Percentiles rank a stretch among this genome's conserved stretches.
These are phyloP conservation scores for Hirschfeldia incana DNA, from an alignment of 345 rosid species.

Conservation along the genomic window DNA sequence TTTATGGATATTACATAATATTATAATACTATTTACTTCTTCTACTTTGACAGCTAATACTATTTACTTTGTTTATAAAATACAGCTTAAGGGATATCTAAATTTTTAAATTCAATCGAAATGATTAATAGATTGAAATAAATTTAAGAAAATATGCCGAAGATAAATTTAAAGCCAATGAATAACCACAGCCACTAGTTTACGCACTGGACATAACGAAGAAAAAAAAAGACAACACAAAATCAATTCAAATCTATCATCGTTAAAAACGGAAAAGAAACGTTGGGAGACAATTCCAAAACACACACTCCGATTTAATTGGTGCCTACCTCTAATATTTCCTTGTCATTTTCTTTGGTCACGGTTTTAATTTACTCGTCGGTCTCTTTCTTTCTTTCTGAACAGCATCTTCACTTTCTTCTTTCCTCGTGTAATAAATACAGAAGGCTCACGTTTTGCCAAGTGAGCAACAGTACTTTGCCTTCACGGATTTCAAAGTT, in stretches of 20 bases:
- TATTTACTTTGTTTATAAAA: too few relatives aligned
- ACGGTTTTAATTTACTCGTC: slow-evolving; percentile 34
- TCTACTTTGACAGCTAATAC: too few relatives aligned
- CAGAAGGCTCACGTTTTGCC: slow-evolving; percentile 29
- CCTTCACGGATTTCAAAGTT: slow-evolving; percentile 32
- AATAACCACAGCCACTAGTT: slow-evolving; percentile 21
- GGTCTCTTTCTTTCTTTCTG: slow-evolving; percentile 24
- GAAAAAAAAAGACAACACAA: not conserved
- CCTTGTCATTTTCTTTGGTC: slow-evolving; percentile 26
- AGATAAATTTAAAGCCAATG: not conserved
- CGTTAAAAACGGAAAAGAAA: not conserved
- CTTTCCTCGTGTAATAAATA: not conserved
- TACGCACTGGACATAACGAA: not conserved
- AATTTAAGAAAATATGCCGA: not conserved
- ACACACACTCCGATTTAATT: slow-evolving; percentile 1
- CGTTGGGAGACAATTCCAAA: slow-evolving; percentile 27
- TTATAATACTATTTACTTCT: too few relatives aligned
- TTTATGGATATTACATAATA: not conserved
- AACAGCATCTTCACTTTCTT: slow-evolving; percentile 17
- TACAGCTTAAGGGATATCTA: too few relatives aligned
- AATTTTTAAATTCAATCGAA: not conserved
- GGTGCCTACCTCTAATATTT: not conserved
- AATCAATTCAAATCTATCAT: not conserved
- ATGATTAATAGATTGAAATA: not conserved
- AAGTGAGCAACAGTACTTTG: slow-evolving; percentile 1